phyloP scores from a whole-genome alignment of 805 yeast species.

The Candida hungchunana region DNA sequence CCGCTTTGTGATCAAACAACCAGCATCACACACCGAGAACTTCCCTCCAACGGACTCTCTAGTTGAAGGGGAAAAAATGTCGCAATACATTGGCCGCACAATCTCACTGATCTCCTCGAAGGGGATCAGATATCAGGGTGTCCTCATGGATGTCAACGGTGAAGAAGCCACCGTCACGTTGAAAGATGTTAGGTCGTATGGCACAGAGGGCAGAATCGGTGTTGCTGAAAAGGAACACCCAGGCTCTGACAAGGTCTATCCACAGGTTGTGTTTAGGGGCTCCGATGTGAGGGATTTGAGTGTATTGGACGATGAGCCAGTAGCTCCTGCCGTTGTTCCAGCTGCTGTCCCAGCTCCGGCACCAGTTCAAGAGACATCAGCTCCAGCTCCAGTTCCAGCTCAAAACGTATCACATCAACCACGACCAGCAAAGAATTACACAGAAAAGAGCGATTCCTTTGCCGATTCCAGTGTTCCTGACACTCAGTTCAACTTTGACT shows the following conservation, averaged over 20 bases:
- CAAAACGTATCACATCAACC: not conserved
- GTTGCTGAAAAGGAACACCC: slow-evolving; percentile 69
- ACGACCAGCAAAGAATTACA: not conserved
- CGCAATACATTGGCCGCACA: slow-evolving; percentile 88
- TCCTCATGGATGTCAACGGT: slow-evolving; percentile 82
- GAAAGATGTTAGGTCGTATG: slow-evolving; percentile 73
- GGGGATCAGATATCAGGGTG: slow-evolving; percentile 77
- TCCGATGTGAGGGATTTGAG: slow-evolving; percentile 86
- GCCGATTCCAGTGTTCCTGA: slow-evolving; percentile 38
- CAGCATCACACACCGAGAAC: too few relatives aligned
- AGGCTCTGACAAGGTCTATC: slow-evolving; percentile 65
- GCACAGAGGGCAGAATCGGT: slow-evolving; percentile 84
- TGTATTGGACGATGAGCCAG: slow-evolving; percentile 65
- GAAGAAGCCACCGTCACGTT: slow-evolving; percentile 87
- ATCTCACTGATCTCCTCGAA: slow-evolving; percentile 76
- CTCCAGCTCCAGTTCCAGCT: not conserved
- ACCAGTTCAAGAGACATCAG: not conserved
- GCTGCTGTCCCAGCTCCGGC: not conserved
- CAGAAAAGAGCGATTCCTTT: slow-evolving; percentile 12
- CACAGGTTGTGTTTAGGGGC: slow-evolving; percentile 81
- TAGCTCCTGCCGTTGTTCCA: slow-evolving; percentile 18
- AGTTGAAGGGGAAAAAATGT: slow-evolving; percentile 45
- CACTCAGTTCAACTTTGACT: slow-evolving; percentile 70
- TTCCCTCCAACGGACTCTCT: too few relatives aligned
- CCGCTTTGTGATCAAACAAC: too few relatives aligned